phyloP scores from a whole-genome alignment of 441 rosid species.

The Arabidopsis lyrata region DNA sequence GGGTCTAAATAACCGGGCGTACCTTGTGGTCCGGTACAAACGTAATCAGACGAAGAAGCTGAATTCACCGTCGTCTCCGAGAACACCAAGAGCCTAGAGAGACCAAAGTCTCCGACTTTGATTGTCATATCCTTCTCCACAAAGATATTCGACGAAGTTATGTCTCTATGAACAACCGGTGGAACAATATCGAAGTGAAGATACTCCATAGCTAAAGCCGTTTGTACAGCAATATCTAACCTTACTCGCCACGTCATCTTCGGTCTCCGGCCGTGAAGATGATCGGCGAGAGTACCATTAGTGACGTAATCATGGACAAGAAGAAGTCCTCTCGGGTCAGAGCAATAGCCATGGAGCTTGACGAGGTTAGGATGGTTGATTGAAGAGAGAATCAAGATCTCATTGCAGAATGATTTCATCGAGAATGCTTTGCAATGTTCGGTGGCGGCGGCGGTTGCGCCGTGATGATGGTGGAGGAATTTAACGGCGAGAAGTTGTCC shows the following conservation, averaged over 20 bases:
- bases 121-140: slow-evolving; percentile 84
- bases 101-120: slow-evolving; percentile 87
- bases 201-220: slow-evolving; percentile 77
- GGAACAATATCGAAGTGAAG: slow-evolving; percentile 72
- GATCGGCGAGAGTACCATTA: slow-evolving; percentile 89
- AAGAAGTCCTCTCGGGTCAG: slow-evolving; percentile 88
- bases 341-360: slow-evolving; percentile 90
- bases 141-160: slow-evolving; percentile 83
- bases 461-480: slow-evolving; percentile 74
- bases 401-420: slow-evolving; percentile 83
- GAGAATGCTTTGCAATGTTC: slow-evolving; percentile 59
- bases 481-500: slow-evolving; percentile 81
- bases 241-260: slow-evolving; percentile 70
- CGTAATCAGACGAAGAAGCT: slow-evolving; percentile 61
- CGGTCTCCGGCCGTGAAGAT: slow-evolving; percentile 65
- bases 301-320: slow-evolving; percentile 84
- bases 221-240: slow-evolving; percentile 78
- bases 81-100: slow-evolving; percentile 69
- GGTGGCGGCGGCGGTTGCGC: slow-evolving; percentile 49
- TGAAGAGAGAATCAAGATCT: slow-evolving; percentile 83
- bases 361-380: slow-evolving; percentile 84
- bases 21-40: slow-evolving; percentile 94
- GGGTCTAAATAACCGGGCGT: slow-evolving; percentile 94
- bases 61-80: slow-evolving; percentile 55
- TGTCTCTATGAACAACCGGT: slow-evolving; percentile 80